Base-by-base conservation (phyloP, 768 basidiomycete species). In the Strobilomyces confusus region DNA sequence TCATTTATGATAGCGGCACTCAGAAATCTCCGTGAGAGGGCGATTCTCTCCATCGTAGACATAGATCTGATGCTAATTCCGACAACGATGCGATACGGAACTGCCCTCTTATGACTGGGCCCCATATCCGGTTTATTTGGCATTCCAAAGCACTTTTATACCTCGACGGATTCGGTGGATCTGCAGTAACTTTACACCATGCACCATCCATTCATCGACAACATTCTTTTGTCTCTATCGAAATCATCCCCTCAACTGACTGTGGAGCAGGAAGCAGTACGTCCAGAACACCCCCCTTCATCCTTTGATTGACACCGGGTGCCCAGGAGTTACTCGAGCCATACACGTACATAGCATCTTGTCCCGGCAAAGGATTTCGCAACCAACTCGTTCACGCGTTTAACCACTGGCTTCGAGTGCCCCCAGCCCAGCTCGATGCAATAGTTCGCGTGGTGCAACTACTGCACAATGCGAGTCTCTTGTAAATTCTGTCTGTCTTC, bases 291-390 rank as follows among this genome's bases (percentile, higher is more conserved):
- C 37, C 5, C 6, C 5, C 7, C 23, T 33, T 44, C 20, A 5
- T 11, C 14, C 9, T 37, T 26, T 2, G 33, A 32, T 38, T 49
- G 42, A 57, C 43, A 26, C 22, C 19, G 5, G 11, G 9, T 13
- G 14, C 9, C 15, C 33, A 77, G 78, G 73, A 74, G 2, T 64
- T 98, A 17, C 77, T 95, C 11, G 95, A 98, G 68, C 95, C 95
- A 1, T 98, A 83, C 69, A 82, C 81, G 2, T 95, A 95, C 68
- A 80, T 94, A 44, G 85, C 83, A 9, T 81, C 86, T 6, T 83
- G 83, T 55, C 92, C 91, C 0, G 93, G 95, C 13, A 98, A 98
- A 71, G 95, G 97, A 49, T 86, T 98, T 56, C 83, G 95, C 8
- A 77, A 82, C 5, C 82, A 85, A 61, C 79, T 99, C 64, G 90